Conservation (phyloP, 805 yeast species). For the Kodamaea nitidulidarum region DNA sequence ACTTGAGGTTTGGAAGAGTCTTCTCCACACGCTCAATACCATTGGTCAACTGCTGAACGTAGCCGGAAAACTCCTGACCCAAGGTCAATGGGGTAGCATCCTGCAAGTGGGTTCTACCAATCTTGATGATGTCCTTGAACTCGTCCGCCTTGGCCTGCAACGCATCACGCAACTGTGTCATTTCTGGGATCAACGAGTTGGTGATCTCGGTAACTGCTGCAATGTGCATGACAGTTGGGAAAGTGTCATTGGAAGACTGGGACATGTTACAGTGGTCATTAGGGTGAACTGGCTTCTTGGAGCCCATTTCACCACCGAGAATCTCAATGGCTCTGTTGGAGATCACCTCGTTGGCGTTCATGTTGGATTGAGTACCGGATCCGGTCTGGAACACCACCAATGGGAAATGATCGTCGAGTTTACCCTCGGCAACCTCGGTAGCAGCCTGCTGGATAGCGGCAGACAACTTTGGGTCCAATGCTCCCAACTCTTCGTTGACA, state of each 20-base stretch:
- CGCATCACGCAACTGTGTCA: slow-evolving; percentile 73
- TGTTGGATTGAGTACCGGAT: slow-evolving; percentile 96
- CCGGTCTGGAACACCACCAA: slow-evolving; percentile 99
- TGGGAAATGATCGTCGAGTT: slow-evolving; percentile 91
- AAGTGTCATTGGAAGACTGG: slow-evolving; percentile 97
- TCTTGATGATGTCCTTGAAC: slow-evolving; percentile 86
- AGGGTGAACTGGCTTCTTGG: slow-evolving; percentile 94
- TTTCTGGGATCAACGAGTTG: slow-evolving; percentile 71
- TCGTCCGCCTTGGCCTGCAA: slow-evolving; percentile 74
- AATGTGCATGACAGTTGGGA: slow-evolving; percentile 99
- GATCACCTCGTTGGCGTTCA: slow-evolving; percentile 98
- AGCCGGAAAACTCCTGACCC: slow-evolving; percentile 97
- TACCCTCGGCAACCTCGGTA: slow-evolving; percentile 89
- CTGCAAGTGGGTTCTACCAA: slow-evolving; percentile 98
- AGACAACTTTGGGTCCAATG: slow-evolving; percentile 77
- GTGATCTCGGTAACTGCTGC: slow-evolving; percentile 93
- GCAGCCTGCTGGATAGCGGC: slow-evolving; percentile 90
- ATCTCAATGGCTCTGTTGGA: slow-evolving; percentile 97
- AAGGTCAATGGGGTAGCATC: slow-evolving; percentile 97
- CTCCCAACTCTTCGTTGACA: slow-evolving; percentile 78
- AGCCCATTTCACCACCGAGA: slow-evolving; percentile 87
- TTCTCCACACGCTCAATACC: slow-evolving; percentile 85
- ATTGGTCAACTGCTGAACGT: slow-evolving; percentile 86
- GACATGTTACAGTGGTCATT: slow-evolving; percentile 98
- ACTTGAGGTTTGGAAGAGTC: slow-evolving; percentile 69